These are phyloP conservation scores for Adansonia grandidieri DNA, from an alignment of 441 rosid species.

Conservation along the genomic window DNA sequence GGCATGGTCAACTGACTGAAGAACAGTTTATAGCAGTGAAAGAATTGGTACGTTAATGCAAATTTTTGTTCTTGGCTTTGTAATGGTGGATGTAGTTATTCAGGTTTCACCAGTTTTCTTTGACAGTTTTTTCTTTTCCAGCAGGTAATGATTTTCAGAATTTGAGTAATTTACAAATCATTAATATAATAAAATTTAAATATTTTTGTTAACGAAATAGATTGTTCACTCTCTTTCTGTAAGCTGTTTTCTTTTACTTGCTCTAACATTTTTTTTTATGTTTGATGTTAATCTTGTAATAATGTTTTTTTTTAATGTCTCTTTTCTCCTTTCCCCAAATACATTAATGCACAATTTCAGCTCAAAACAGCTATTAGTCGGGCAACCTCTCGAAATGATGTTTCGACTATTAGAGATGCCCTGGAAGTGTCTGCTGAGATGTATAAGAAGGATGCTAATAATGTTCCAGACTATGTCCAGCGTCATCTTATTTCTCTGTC, in stretches of 20 bases:
- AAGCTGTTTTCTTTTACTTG: constrained; percentile 13
- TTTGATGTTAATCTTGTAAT: constrained; percentile 10
- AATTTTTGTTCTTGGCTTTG: constrained; percentile 1
- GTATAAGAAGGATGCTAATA: constrained; percentile 89
- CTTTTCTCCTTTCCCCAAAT: constrained; percentile 20
- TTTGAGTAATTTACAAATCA: constrained; percentile 19
- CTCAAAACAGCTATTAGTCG: constrained; percentile 94
- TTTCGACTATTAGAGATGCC: constrained; percentile 86
- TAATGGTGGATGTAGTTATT: not conserved
- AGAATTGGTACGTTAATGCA: constrained; percentile 76
- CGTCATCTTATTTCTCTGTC: constrained; percentile 93
- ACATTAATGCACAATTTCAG: constrained; percentile 46
- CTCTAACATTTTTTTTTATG: not conserved
- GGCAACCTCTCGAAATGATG: constrained; percentile 93
- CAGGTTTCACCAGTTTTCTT: not conserved
- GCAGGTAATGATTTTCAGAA: not conserved
- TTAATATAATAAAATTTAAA: not conserved
- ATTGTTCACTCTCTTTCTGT: not conserved
- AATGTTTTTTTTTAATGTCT: not conserved
- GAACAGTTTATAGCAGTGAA: constrained; percentile 99
- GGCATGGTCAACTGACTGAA: constrained; percentile 85
- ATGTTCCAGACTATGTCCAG: constrained; percentile 89
- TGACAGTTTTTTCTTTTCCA: not conserved
- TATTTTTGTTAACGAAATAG: constrained; percentile 11
- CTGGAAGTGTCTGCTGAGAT: constrained; percentile 99